These are phyloP conservation scores for Syzygium aromaticum DNA, from an alignment of 345 rosid genomes.

Conservation along the genomic window DNA sequence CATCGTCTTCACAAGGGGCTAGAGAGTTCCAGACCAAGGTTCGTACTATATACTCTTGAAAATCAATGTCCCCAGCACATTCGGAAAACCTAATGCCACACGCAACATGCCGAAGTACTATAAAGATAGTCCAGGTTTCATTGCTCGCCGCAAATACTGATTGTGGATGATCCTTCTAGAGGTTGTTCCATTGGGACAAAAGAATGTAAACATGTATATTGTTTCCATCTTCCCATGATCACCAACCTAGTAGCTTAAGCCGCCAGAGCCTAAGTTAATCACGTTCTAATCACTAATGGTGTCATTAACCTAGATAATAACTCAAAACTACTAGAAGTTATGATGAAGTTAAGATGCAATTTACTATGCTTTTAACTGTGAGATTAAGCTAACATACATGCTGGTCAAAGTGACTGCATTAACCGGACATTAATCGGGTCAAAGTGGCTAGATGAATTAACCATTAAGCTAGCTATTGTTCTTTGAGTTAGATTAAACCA, in stretches of 20 bases:
- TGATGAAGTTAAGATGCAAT: neutral
- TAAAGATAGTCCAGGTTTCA: neutral
- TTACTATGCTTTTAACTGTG: neutral
- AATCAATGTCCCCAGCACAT: neutral
- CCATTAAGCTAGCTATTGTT: neutral
- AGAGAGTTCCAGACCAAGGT: conserved; percentile 20
- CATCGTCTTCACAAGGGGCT: conserved; percentile 11
- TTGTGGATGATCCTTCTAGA: neutral
- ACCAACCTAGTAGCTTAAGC: neutral
- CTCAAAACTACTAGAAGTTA: neutral
- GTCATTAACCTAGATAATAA: neutral
- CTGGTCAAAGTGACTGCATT: neutral
- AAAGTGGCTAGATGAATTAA: neutral
- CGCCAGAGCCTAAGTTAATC: neutral
- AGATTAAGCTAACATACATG: neutral
- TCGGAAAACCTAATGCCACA: neutral
- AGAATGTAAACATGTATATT: neutral
- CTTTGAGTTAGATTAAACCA: neutral
- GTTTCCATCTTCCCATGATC: neutral
- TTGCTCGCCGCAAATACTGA: neutral
- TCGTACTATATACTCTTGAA: neutral
- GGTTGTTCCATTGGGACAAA: neutral
- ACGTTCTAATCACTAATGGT: neutral
- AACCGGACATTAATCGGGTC: neutral
- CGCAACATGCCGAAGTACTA: neutral